Conservation (phyloP, 1,284 basidiomycete genomes). For the Cryptococcus neoformans region DNA sequence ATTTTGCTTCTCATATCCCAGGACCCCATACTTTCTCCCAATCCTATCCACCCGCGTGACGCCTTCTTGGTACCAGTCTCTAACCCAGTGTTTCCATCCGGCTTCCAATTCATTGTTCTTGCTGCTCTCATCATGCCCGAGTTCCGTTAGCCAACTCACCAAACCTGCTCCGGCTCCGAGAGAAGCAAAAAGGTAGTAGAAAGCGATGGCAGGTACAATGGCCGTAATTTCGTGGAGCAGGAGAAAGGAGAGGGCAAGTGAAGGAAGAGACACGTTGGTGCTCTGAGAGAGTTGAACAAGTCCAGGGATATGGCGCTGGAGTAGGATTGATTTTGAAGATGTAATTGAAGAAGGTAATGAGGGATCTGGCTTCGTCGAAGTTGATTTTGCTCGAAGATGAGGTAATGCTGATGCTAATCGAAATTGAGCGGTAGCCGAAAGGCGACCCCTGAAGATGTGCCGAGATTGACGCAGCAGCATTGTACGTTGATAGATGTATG, state of each 20-base stretch:
- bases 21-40: conserved; percentile 72
- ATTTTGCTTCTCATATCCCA: conserved; percentile 66
- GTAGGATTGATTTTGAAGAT: conserved; percentile 8
- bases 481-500: too few relatives aligned
- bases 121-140: conserved; percentile 4
- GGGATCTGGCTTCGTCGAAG: neutral
- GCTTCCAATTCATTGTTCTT: conserved; percentile 8
- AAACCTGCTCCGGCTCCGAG: conserved; percentile 69
- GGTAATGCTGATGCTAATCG: too few relatives aligned
- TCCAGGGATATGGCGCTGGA: conserved; percentile 27
- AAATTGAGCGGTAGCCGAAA: neutral
- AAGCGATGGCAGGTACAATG: conserved; percentile 66
- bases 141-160: conserved; percentile 50
- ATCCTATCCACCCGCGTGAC: conserved; percentile 66
- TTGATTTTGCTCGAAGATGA: neutral
- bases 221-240: conserved; percentile 87
- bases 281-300: conserved; percentile 28
- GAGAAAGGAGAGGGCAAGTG: conserved; percentile 73
- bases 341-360: neutral
- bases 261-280: conserved; percentile 60
- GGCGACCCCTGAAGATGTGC: neutral
- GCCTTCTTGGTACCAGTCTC: conserved; percentile 69
- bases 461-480: neutral
- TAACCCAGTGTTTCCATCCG: conserved; percentile 44
- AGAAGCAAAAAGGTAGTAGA: conserved; percentile 69